Evolutionary conservation across 352 stramenopile species (phyloP).

Genomic region (Thalassiosira ordinaria): DNA sequence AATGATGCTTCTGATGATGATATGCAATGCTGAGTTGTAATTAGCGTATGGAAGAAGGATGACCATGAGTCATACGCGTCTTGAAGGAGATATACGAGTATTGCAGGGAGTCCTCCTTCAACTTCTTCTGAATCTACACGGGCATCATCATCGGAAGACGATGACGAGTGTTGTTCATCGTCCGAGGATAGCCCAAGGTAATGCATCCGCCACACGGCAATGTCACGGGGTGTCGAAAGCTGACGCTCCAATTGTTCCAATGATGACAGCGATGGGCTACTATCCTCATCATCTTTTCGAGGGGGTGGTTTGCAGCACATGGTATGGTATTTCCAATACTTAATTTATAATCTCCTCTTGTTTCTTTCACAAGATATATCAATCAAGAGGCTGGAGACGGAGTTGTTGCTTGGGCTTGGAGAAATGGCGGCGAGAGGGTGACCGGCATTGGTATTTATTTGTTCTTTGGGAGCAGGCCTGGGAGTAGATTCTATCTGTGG

Average conservation of each 20-base stretch:
- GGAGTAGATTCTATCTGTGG: too few species aligned
- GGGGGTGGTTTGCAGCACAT: background rate
- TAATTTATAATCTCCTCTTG: too few species aligned
- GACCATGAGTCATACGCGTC: slow-evolving; percentile 37
- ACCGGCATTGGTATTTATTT: too few species aligned
- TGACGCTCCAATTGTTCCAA: slow-evolving; percentile 3
- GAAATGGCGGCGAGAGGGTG: too few species aligned
- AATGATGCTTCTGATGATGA: slow-evolving; percentile 3
- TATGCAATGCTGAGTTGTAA: too few species aligned
- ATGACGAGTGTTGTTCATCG: background rate
- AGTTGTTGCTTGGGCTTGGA: too few species aligned
- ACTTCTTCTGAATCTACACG: background rate
- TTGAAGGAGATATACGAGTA: slow-evolving; percentile 49
- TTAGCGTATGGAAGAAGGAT: background rate
- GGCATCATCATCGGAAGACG: background rate
- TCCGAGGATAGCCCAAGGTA: slow-evolving; percentile 1
- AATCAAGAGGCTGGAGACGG: too few species aligned
- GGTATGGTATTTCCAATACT: too few species aligned
- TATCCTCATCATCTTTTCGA: background rate
- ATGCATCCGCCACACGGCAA: slow-evolving; percentile 9
- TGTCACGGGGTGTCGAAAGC: slow-evolving; percentile 6
- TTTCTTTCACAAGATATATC: too few species aligned
- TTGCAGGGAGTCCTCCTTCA: slow-evolving; percentile 30
- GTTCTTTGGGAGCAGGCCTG: too few species aligned
- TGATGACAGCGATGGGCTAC: too few species aligned